Conservation (phyloP, 1,284 basidiomycete species). For the Clitocybe nebularis region DNA sequence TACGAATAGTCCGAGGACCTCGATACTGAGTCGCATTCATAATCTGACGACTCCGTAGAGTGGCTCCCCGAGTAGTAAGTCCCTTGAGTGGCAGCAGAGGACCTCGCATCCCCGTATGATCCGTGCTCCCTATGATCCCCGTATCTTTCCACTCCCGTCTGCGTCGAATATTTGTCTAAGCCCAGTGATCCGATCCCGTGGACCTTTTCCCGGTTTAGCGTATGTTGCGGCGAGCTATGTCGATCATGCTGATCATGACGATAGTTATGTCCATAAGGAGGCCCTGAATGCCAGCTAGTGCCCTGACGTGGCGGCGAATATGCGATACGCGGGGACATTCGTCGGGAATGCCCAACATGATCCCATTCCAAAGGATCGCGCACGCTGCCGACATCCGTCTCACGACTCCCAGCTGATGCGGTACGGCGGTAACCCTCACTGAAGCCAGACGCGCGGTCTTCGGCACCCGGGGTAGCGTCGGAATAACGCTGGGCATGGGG, state of each 20-base stretch:
- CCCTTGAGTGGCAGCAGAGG: too few relatives aligned
- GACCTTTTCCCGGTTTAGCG: too few relatives aligned
- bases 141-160: too few relatives aligned
- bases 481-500: neutral
- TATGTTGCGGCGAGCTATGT: too few relatives aligned
- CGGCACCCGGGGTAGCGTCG: neutral
- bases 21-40: neutral
- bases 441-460: neutral
- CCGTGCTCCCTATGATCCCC: neutral
- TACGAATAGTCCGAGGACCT: neutral
- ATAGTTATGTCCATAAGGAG: neutral
- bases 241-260: neutral
- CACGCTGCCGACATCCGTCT: neutral
- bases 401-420: neutral
- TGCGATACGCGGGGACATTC: neutral
- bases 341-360: neutral
- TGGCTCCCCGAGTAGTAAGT: neutral
- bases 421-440: neutral
- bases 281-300: neutral
- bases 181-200: too few relatives aligned
- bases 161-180: too few relatives aligned
- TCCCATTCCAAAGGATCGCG: neutral
- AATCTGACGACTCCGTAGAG: neutral
- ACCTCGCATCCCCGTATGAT: constrained; percentile 1
- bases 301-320: neutral